Evolutionary conservation across 805 yeast genomes (phyloP), one percentile per base, ranked within the genome.

Genomic region (Brettanomyces naardenensis): DNA sequence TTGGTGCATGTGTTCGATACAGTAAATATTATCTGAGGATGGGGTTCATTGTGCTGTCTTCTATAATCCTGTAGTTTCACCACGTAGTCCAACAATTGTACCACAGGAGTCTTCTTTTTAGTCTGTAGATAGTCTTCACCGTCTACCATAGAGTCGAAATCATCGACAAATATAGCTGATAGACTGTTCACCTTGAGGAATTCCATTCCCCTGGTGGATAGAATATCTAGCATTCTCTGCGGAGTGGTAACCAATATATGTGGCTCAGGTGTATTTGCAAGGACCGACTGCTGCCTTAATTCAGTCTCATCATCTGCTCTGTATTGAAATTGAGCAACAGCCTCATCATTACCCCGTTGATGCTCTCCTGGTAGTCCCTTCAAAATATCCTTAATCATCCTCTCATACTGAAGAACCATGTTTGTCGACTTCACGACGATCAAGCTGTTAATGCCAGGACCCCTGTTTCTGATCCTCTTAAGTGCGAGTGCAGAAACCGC

Each of bases 231-330:
- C n/a, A 62, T 36, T 42, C 65, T 49, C 18, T 54, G 63, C 3
- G 67, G 65, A 0, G 67, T 62, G 1, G 60, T 18, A 2, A 62
- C 57, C 15, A 62, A 28, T 9, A 61, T 41, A 37, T 58, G 61
- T 2, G 66, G 65, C 5, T 46, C 38, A 15, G 52, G 53, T 15
- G 15, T 17, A 6, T 48, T 48, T 2, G 47, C 48, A 5, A 57
- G 35, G 5, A 37, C 30, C 17, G 39, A 45, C 28, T 54, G 53
- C 38, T 58, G 64, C 13, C 37, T 18, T 6, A 30, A 4, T 39
- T 59, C 64, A 15, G 43, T 47, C 6, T 38, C 47, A 3, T 41
- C 43, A 15, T 46, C 43, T 1, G 55, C 45, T 35, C 66, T 48
- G 31, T 53, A 56, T 23, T 61, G 39, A 38, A 51, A 57, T 36